A percentile compares a stretch with the other conserved stretches of the same genome.
phyloP scores from a whole-genome alignment of 2,329 filamentous ascomycete species.

The Nannizziopsis arthrosporioides region DNA sequence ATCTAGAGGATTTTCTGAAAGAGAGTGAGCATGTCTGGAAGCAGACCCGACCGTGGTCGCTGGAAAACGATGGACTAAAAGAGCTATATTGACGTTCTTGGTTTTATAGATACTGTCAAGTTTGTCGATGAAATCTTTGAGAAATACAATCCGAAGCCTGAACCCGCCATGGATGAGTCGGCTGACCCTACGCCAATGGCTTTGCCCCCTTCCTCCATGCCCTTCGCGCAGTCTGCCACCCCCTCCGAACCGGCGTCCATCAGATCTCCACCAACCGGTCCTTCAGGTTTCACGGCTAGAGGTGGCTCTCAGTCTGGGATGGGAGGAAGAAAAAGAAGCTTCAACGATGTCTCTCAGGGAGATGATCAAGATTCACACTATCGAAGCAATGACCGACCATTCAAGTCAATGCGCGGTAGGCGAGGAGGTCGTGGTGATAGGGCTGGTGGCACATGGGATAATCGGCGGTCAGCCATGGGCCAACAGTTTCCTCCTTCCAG shows the following conservation, averaged over 20 bases:
- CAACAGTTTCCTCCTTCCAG: slow-evolving; percentile 21
- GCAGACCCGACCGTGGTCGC: not conserved
- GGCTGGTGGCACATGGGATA: slow-evolving; percentile 26
- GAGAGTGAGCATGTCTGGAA: slow-evolving; percentile 32
- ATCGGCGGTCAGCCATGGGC: slow-evolving; percentile 31
- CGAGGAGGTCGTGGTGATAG: slow-evolving; percentile 22
- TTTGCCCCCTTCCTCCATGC: slow-evolving; percentile 12
- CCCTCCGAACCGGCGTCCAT: slow-evolving; percentile 15
- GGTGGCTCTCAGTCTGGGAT: slow-evolving; percentile 21
- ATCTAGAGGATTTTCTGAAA: slow-evolving; percentile 47
- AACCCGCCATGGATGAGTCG: slow-evolving; percentile 15
- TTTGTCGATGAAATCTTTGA: slow-evolving; percentile 48
- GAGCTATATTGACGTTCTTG: not conserved
- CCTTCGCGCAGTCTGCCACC: slow-evolving; percentile 14
- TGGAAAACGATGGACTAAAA: not conserved
- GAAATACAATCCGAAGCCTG: slow-evolving; percentile 38
- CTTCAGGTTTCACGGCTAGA: not conserved
- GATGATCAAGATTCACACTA: slow-evolving; percentile 34
- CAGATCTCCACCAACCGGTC: slow-evolving; percentile 16
- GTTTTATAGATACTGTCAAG: slow-evolving; percentile 34
- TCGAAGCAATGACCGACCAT: slow-evolving; percentile 31
- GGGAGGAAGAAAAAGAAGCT: slow-evolving; percentile 43
- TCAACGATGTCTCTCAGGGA: slow-evolving; percentile 40
- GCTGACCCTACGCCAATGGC: slow-evolving; percentile 19
- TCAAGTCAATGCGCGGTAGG: slow-evolving; percentile 35